Evolutionary conservation across 2,329 filamentous ascomycete genomes (phyloP), one percentile per base, ranked within the genome.

Genomic region (Phaeosphaeriaceae sp.): DNA sequence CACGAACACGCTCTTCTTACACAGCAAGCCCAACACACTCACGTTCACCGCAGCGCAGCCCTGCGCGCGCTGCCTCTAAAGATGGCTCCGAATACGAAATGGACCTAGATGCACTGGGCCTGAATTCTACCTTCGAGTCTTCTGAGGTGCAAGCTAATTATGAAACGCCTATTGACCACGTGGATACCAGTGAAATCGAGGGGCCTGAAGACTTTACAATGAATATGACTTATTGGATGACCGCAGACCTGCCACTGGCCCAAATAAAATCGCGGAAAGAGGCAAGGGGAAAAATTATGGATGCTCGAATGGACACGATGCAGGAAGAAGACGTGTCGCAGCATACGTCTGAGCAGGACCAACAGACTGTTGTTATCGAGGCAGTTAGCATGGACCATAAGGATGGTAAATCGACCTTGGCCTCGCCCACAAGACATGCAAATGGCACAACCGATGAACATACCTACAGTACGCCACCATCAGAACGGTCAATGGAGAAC

Each of bases 141-240:
- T 64, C 65, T 2, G 68, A 66, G 16, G 46, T 72, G 35, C 63
- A 69, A 7, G 58, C 63, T 7, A 58, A 47, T 39, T 59, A 63
- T 23, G 57, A 64, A 48, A 58, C 66, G 17, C 61, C 66, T 12
- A 51, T 73, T n/a, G 73, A 75, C 40, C 64, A 64, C 9, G 64
- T 76, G 15, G 60, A 70, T 11, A 74, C 67, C 32, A 74, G 72
- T 53, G 73, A 76, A 12, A 70, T 76, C 20, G 73, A 73, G 35
- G 73, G 73, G 6, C 73, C 73, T 2, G 72, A 71, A 40, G 73
- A 76, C 55, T 76, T 76, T 50, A 76, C 73, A 6, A 68, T 72
- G 66, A 76, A 76, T 55, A 72, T 76, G 71, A 74, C 73, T 28
- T 74, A 70, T 54, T 76, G 71, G 71, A 76, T 76, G 73, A 70